Evolutionary conservation across 2,329 filamentous ascomycete genomes (phyloP).

Genomic region (Scleromitrula shiraiana): DNA sequence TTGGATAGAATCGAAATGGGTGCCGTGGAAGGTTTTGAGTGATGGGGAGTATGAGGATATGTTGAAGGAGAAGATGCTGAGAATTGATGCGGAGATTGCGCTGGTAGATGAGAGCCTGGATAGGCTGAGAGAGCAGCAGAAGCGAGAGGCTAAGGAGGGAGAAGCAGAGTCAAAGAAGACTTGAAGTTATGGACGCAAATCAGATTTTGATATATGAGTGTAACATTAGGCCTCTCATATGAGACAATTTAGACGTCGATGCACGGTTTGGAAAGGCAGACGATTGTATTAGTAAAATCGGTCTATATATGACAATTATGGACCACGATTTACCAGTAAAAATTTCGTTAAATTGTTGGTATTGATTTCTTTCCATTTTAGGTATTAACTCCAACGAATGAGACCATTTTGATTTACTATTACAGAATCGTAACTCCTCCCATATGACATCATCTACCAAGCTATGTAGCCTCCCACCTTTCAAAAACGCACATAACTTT

Average conservation of each 20-base stretch:
- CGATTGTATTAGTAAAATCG: too few species aligned
- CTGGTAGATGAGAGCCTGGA: constrained; percentile 69
- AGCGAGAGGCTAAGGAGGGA: neutral
- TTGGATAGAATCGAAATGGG: constrained; percentile 56
- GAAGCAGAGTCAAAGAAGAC: neutral
- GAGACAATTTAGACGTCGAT: too few species aligned
- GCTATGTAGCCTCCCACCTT: neutral
- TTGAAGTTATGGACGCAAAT: too few species aligned
- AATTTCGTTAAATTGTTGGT: too few species aligned
- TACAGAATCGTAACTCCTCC: neutral
- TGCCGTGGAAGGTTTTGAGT: constrained; percentile 60
- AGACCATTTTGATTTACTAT: neutral
- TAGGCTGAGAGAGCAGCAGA: constrained; percentile 17
- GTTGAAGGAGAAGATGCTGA: constrained; percentile 62
- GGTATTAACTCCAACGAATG: neutral
- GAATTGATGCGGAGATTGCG: constrained; percentile 68
- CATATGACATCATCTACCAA: neutral
- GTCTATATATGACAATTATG: too few species aligned
- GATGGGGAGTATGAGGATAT: constrained; percentile 67
- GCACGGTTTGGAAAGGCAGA: too few species aligned
- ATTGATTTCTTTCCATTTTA: neutral
- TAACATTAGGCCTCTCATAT: too few species aligned
- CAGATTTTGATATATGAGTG: too few species aligned
- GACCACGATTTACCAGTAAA: neutral
- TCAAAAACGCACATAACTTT: neutral